phyloP scores from a whole-genome alignment of 1,284 basidiomycete genomes.

The Pseudozyma pruni region DNA sequence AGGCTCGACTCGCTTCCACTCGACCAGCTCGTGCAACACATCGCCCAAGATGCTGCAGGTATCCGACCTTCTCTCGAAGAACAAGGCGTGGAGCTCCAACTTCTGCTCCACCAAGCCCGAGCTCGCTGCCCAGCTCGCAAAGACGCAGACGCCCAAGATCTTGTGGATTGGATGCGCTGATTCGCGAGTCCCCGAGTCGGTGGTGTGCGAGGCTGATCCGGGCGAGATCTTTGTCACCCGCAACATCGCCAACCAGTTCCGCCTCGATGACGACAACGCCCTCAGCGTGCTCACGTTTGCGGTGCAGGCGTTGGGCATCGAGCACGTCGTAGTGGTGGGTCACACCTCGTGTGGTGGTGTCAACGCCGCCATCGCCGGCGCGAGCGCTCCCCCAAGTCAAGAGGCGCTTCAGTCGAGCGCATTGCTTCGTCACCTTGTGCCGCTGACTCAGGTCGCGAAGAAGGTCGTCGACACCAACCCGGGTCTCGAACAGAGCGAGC shows the following conservation, averaged over 20 bases:
- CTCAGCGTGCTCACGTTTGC: slow-evolving; percentile 84
- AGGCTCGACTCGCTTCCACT: slow-evolving; percentile 20
- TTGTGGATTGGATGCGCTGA: slow-evolving; percentile 75
- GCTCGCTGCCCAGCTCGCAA: slow-evolving; percentile 75
- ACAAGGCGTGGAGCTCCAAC: slow-evolving; percentile 52
- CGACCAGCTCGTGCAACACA: slow-evolving; percentile 8
- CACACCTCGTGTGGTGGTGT: slow-evolving; percentile 70
- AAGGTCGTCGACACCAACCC: slow-evolving; percentile 44
- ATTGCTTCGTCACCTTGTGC: slow-evolving; percentile 58
- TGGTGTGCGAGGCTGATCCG: slow-evolving; percentile 58
- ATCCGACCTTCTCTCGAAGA: slow-evolving; percentile 39
- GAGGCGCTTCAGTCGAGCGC: slow-evolving; percentile 43
- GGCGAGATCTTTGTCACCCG: slow-evolving; percentile 67
- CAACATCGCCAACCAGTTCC: slow-evolving; percentile 73
- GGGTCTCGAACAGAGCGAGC: slow-evolving; percentile 19
- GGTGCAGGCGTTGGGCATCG: slow-evolving; percentile 79
- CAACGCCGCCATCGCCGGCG: slow-evolving; percentile 64
- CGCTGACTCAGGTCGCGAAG: slow-evolving; percentile 57
- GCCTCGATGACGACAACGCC: slow-evolving; percentile 79
- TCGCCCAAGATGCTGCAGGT: slow-evolving; percentile 32
- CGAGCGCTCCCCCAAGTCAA: slow-evolving; percentile 27
- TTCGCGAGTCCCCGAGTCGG: slow-evolving; percentile 71
- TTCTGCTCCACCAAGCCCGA: slow-evolving; percentile 70
- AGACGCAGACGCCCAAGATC: slow-evolving; percentile 79
- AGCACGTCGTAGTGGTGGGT: slow-evolving; percentile 78